Evolutionary conservation across 2,329 filamentous ascomycete genomes (phyloP).

Genomic region (Cadophora sp.): DNA sequence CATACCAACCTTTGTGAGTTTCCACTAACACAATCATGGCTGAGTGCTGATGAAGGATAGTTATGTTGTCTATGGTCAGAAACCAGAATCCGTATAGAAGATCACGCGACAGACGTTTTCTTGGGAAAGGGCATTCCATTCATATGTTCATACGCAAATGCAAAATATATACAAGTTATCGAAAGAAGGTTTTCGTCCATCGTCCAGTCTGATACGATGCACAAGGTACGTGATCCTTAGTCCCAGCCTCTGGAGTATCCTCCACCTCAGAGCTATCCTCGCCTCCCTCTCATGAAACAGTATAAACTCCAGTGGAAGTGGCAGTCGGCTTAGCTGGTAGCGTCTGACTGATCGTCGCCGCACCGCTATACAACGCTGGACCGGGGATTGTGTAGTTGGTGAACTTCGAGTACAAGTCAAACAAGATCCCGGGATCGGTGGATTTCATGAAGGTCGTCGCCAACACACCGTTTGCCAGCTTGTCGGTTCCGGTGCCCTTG

Average conservation of each 20-base stretch:
- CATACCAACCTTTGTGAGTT: constrained; percentile 29
- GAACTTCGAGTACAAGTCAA: constrained; percentile 46
- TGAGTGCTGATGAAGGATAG: constrained; percentile 7
- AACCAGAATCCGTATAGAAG: not conserved
- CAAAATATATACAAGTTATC: constrained; percentile 20
- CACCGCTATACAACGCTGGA: constrained; percentile 43
- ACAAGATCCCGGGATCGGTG: constrained; percentile 51
- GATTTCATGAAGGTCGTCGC: constrained; percentile 50
- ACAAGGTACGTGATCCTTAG: constrained; percentile 4
- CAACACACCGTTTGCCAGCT: constrained; percentile 44
- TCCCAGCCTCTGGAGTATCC: constrained; percentile 10
- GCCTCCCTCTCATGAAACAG: not conserved
- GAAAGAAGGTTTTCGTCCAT: not conserved
- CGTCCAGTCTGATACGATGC: not conserved
- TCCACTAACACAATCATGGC: not conserved
- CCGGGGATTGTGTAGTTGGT: constrained; percentile 46
- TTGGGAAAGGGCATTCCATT: not conserved
- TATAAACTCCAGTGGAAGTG: constrained; percentile 20
- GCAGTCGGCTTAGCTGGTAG: constrained; percentile 34
- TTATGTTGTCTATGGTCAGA: constrained; percentile 22
- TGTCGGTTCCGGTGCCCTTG: constrained; percentile 48
- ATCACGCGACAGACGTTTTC: not conserved
- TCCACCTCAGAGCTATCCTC: constrained; percentile 8
- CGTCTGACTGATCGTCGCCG: constrained; percentile 32
- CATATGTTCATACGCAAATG: not conserved